These are phyloP conservation scores for Sarocladium kiliense DNA, from an alignment of 2,329 filamentous ascomycete genomes.

Conservation along the genomic window DNA sequence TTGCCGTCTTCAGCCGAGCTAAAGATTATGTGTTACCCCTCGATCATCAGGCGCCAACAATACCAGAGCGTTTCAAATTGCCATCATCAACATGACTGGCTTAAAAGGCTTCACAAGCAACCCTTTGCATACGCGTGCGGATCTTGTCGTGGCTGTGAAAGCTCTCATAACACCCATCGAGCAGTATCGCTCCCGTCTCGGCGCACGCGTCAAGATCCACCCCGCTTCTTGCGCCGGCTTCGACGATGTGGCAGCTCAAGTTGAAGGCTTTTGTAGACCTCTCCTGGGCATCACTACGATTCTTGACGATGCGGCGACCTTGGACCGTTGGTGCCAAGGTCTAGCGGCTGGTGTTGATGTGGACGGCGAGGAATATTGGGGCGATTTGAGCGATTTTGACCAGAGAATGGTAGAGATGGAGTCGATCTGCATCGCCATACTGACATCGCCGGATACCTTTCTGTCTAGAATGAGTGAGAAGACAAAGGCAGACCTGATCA, in stretches of 20 bases:
- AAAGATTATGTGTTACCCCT: too few relatives aligned
- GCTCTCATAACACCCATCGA: too few relatives aligned
- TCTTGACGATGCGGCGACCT: neutral
- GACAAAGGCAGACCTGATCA: conserved; percentile 28
- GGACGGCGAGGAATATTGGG: conserved; percentile 38
- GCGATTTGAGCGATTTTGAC: conserved; percentile 36
- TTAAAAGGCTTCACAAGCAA: too few relatives aligned
- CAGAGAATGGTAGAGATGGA: conserved; percentile 52
- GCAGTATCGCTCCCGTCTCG: conserved; percentile 25
- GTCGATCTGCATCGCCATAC: conserved; percentile 42
- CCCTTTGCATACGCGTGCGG: too few relatives aligned
- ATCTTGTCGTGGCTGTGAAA: too few relatives aligned
- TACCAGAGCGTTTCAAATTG: too few relatives aligned
- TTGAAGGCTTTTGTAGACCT: conserved; percentile 39
- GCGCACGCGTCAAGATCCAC: conserved; percentile 31
- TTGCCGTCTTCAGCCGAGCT: too few relatives aligned
- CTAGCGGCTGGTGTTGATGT: conserved; percentile 28
- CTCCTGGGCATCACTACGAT: conserved; percentile 32
- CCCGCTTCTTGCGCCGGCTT: conserved; percentile 34
- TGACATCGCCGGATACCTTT: conserved; percentile 32
- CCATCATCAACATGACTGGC: too few relatives aligned
- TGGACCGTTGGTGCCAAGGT: conserved; percentile 24
- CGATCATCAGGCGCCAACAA: too few relatives aligned
- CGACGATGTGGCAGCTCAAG: conserved; percentile 37
- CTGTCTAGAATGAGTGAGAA: conserved; percentile 25